phyloP scores from a whole-genome alignment of 2,329 filamentous ascomycete genomes.

The Xylariaceae sp. region DNA sequence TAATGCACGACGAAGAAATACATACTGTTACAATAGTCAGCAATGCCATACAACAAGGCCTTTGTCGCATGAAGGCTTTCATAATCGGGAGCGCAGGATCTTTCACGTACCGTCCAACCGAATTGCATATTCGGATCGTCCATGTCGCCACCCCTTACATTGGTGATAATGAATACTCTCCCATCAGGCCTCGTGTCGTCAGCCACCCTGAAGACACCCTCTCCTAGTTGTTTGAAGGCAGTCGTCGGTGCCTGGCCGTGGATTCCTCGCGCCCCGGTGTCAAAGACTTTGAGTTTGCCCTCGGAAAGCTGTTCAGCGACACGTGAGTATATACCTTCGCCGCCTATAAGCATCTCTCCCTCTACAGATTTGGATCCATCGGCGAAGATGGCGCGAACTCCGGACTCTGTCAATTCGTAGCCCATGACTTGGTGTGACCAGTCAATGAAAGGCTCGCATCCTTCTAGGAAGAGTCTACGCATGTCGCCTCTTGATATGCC shows the following conservation, averaged over 20 bases:
- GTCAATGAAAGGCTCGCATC: slow-evolving; percentile 50
- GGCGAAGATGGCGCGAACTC: slow-evolving; percentile 55
- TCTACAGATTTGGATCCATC: slow-evolving; percentile 43
- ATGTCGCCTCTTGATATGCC: slow-evolving; percentile 62
- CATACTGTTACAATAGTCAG: too few relatives aligned
- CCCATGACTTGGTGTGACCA: slow-evolving; percentile 55
- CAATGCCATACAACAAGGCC: too few relatives aligned
- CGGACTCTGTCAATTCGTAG: slow-evolving; percentile 52
- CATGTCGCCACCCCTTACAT: slow-evolving; percentile 57
- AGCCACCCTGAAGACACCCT: slow-evolving; percentile 56
- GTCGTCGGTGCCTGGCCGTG: slow-evolving; percentile 61
- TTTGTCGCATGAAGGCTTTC: too few relatives aligned
- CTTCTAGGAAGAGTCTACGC: slow-evolving; percentile 54
- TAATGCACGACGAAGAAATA: too few relatives aligned
- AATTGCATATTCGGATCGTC: slow-evolving; percentile 54
- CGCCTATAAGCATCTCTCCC: slow-evolving; percentile 35
- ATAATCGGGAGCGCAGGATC: too few relatives aligned
- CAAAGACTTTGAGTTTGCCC: slow-evolving; percentile 57
- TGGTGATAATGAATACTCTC: slow-evolving; percentile 55
- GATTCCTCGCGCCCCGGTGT: slow-evolving; percentile 60
- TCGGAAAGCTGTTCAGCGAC: slow-evolving; percentile 57
- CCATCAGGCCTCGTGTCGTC: slow-evolving; percentile 47
- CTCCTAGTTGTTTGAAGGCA: slow-evolving; percentile 58
- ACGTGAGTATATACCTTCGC: slow-evolving; percentile 59
- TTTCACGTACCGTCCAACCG: slow-evolving; percentile 50